Evolutionary conservation across 192 early-diverging fungal species (phyloP), one percentile per base, ranked within the genome.

Genomic region (Spizellomyces sp.): DNA sequence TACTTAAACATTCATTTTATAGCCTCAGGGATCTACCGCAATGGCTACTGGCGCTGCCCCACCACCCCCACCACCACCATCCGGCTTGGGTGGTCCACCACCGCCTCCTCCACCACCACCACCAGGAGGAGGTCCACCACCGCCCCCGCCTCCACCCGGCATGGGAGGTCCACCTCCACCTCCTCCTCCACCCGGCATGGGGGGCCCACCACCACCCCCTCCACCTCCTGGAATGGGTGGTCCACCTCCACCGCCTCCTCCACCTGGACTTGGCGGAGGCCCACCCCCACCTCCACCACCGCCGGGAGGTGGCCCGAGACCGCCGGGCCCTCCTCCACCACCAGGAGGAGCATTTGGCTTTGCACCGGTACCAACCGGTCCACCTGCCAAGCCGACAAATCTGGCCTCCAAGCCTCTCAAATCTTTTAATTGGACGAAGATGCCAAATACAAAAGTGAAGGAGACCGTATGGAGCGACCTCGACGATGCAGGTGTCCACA

Each of bases 361-460:
- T 17, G 42, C 64, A 17, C 27, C 27, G 0, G 64, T 65, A 5
- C 55, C 68, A 19, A 59, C 71, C 21, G 64, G 42, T 8, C 75
- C 75, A 10, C 69, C 70, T 0, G 60, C 77, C 6, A 86, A 86
- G 55, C 66, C 74, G 9, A 73, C 72, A 5, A 86, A 86, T 54
- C 48, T 86, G 44, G 66, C 73, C 5, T 75, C 76, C n/a, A 86
- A 86, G 60, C 81, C 81, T 36, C 74, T 86, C 47, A 84, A 84
- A 64, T 79, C 82, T 0, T 79, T 86, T 69, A 86, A 86, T 69
- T 86, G 84, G 84, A 81, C 82, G 4, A 86, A 86, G 70, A 64
- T 86, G n/a, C 73, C 82, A 14, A 77, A 76, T 4, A 36, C 67
- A 12, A 84, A 84, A 58, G 75, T 76, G 56, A 78, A 71, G 45